Evolutionary conservation across 202 grass and related monocot species (phyloP), one percentile per base, ranked within the genome.

Genomic region (Hordeum pubiflorum): DNA sequence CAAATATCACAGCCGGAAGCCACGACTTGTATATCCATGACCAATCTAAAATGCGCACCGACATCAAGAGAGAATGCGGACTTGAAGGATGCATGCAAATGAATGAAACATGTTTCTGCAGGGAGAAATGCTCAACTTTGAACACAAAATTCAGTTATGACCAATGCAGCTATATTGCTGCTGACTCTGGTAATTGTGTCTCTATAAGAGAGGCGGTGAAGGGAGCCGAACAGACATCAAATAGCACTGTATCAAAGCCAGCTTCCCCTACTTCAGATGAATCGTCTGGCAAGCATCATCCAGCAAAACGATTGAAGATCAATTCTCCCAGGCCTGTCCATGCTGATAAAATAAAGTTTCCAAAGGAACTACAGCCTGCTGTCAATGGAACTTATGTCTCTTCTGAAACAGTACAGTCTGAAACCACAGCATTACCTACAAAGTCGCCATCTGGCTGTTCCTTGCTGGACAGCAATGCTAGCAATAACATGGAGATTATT

Each of bases 241-340:
- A 85, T 87, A 82, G 82, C 23, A 81, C 78, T 46, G 81, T 91
- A 50, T 87, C 77, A 74, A 78, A 87, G 60, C 78, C 78, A 56
- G 55, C 81, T 69, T 91, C 82, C 27, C 78, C 82, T 63, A 74
- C 79, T 34, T 84, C 85, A 74, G 73, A 79, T 70, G 79, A 81
- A 85, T 74, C 68, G 44, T 85, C 74, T 67, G 65, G 69, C 59
- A 87, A 85, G 82, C 82, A 80, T 74, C 63, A 26, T 85, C 67
- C 74, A 18, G 78, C 61, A 79, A 91, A 91, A 85, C 85, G 85
- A 22, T 44, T 80, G 55, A 91, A 79, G 68, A 4, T 72, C 74
- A 82, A 91, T 68, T 66, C 59, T 46, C 54, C 77, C 55, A 54
- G 14, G 75, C 15, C 77, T 87, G 13, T 31, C 56, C 44, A 69